Evolutionary conservation across 345 rosid genomes (phyloP).

Genomic region (Hibiscus mutabilis): DNA sequence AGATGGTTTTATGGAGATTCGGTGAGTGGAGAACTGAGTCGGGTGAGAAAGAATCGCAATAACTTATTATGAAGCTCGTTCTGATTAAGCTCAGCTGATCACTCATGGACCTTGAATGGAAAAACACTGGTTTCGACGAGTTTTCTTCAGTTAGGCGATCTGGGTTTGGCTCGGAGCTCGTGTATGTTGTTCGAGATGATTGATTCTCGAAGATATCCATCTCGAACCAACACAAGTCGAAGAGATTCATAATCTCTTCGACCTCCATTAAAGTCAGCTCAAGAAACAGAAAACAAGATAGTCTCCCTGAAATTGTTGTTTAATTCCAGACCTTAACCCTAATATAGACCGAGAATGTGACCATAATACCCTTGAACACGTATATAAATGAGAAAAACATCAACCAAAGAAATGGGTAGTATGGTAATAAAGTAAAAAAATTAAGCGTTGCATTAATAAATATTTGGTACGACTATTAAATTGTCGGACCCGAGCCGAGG

Average conservation of each 20-base stretch:
- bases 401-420: background rate
- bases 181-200: background rate
- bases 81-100: constrained; percentile 28
- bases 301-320: background rate
- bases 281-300: background rate
- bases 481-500: constrained; percentile 3
- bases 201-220: constrained; percentile 32
- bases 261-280: constrained; percentile 35
- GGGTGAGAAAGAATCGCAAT: constrained; percentile 25
- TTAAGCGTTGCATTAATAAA: background rate
- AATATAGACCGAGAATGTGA: background rate
- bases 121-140: constrained; percentile 14
- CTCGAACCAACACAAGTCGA: constrained; percentile 45
- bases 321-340: background rate
- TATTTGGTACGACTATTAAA: background rate
- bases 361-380: constrained; percentile 15
- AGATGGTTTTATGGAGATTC: constrained; percentile 28
- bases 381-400: background rate
- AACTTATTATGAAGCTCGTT: constrained; percentile 22
- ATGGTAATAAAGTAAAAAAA: background rate
- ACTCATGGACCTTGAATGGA: constrained; percentile 46
- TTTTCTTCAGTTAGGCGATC: constrained; percentile 18
- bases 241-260: constrained; percentile 25
- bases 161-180: constrained; percentile 17
- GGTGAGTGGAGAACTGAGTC: constrained; percentile 40